Evolutionary conservation across 2,329 filamentous ascomycete genomes (phyloP).

Genomic region (Thermomyces lanuginosus): DNA sequence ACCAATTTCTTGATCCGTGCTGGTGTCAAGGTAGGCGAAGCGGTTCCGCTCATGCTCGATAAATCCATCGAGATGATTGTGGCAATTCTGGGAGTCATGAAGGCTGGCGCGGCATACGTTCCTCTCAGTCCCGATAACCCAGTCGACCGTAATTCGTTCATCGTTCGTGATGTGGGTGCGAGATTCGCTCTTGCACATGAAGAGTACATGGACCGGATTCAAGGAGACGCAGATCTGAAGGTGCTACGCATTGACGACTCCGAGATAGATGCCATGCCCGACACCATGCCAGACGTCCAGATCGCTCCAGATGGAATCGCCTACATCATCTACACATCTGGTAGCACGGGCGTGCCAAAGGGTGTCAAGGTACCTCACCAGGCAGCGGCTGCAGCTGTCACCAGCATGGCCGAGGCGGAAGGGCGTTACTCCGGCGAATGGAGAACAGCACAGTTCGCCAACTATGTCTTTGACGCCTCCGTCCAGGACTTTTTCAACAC

Average conservation of each 20-base stretch:
- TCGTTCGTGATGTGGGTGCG: slow-evolving; percentile 1
- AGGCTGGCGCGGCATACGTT: slow-evolving; percentile 4
- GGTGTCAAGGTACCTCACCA: slow-evolving; percentile 2
- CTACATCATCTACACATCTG: slow-evolving; percentile 5
- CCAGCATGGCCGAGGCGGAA: not conserved
- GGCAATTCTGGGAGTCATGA: slow-evolving; percentile 3
- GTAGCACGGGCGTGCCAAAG: slow-evolving; percentile 4
- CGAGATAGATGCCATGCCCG: slow-evolving; percentile 2
- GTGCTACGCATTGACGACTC: too few relatives aligned
- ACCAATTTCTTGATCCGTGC: not conserved
- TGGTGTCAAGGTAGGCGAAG: not conserved
- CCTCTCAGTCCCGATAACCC: slow-evolving; percentile 3
- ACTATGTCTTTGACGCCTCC: slow-evolving; percentile 33
- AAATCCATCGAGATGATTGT: slow-evolving; percentile 4
- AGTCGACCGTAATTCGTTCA: not conserved
- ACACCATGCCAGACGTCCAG: not conserved
- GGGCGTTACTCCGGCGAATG: not conserved
- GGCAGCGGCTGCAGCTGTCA: not conserved
- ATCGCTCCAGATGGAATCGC: not conserved
- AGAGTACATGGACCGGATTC: too few relatives aligned
- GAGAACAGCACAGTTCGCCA: not conserved
- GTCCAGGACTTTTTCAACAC: slow-evolving; percentile 34
- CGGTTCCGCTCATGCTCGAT: slow-evolving; percentile 3
- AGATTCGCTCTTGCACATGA: too few relatives aligned
- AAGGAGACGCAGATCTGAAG: too few relatives aligned